Evolutionary conservation across 2,329 filamentous ascomycete species (phyloP), one percentile per base, ranked within the genome.

Genomic region (Fusarium pseudocircinatum): DNA sequence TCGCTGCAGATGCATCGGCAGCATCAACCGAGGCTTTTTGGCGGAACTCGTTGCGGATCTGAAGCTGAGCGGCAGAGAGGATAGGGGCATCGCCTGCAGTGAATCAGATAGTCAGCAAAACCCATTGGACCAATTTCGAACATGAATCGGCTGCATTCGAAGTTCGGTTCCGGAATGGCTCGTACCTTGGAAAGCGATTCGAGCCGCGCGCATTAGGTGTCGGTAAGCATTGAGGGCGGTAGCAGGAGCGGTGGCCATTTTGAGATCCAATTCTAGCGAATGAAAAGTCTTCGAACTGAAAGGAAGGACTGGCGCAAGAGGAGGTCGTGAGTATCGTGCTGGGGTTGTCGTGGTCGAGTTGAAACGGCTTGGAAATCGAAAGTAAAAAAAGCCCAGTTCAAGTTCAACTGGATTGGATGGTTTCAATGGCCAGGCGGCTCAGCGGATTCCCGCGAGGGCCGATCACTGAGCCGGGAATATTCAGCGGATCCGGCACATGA

Each of bases 111-210:
- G 50, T 58, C 44, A 67, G 59, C 11, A 63, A 11, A 22, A 4
- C 34, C 37, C 22, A 28, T 22, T 32, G 24, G 14, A 9, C 2
- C 37, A 24, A 32, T 22, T 14, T 30, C n/a, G 15, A n/a, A 20
- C 15, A 14, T 10, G 16, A 24, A 39, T 34, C 6, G 20, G 30
- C 12, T n/a, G 36, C 44, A 26, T 26, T n/a, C 15, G 26, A 32
- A 30, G n/a, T 43, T 42, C 28, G 22, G 24, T 28, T 59, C 26
- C 34, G 26, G 37, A 40, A 58, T 46, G 26, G 14, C 46, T 63
- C 79, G 39, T 85, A 96, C 95, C 94, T 85, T 92, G 86, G 81
- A 99, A 99, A 68, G 95, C 95, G 73, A 97, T 86, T 73, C 91
- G 88, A 39, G 94, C 91, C 28, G 95, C 93, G 70, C 96, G 94